Base-by-base conservation (phyloP, 495 filamentous ascomycete species). In the Podospora fimiseda region DNA sequence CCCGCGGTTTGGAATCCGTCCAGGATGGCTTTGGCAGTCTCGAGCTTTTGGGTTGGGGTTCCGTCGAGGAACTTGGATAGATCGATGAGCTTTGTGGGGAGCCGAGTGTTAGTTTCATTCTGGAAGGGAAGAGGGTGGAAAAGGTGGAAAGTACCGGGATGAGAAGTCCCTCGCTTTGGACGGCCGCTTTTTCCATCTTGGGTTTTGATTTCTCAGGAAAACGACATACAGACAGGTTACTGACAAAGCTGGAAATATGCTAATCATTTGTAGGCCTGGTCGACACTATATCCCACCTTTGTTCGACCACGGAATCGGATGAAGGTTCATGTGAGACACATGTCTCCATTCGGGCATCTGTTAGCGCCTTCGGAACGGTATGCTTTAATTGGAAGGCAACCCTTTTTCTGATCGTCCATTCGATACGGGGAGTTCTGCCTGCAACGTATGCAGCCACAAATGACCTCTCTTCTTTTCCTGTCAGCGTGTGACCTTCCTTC, bases 1-100 rank as follows among this genome's bases (percentile, higher is more conserved):
- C 92, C 92, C 3, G 89, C 88, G 8, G 77, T 83, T 51, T 87
- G 85, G 71, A 97, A 95, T 16, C 88, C 91, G 19, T 80, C 60
- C 20, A 90, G 80, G 53, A 96, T 82, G 36, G 84, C 76, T 22
- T 80, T 63, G 2, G 90, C 91, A 5, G 87, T 83, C 42, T 78
- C 61, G 49, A 77, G 72, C 55, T 85, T 87, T 41, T 86, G 74
- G 27, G 79, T 65, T 0, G 81, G 72, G 14, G 77, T 78, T 3
- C 83, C 84, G 40, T 80, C 65, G 23, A 88, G 79, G 68, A 95
- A 94, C 51, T 77, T 78, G 18, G 76, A 77, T 65, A 96, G 94
- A 71, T 95, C 85, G 56, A 97, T 90, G 56, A 96, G 79, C 89
- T 95, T 66, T 6, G 19, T 3, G 19, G 15, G 15, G 21, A 13